Base-by-base conservation (phyloP, 2,329 filamentous ascomycete genomes). In the Phyllosticta citriasiana region DNA sequence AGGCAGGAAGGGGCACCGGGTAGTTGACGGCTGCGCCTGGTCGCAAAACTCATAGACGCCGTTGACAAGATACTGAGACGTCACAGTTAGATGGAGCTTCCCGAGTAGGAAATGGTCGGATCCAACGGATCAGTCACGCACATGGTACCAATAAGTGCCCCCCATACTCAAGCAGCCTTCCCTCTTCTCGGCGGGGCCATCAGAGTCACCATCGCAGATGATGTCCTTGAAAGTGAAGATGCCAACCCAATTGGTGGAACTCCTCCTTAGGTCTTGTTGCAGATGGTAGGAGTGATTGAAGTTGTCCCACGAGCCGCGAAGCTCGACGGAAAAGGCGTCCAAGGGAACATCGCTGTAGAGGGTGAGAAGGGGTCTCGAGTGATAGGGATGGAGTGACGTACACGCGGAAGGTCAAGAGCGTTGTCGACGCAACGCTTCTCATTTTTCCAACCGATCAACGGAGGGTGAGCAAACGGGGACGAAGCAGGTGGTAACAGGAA, bases 251-350 rank as follows among this genome's bases (percentile, higher is more conserved):
- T 90, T 85, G 64, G 86, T 85, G 62, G 80, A 80, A 66, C 89
- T 88, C 67, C 88, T 85, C 71, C 88, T 85, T 65, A 77, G 78
- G 76, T 97, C 93, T 67, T 86, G 84, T 72, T 93, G 85, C 86
- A 97, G 91, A 54, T 79, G 79, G 78, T 96, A 93, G 57, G 84
- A 79, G 70, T 82, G 85, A 63, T 82, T 80, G 76, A 97, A 97
- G 78, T 96, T 96, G 78, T 97, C 92, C 93, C 93, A 97, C 65
- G 91, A 96, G 64, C 93, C 93, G 67, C 94, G 81, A 54, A 97
- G 82, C 70, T 89, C 85, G 66, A 97, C 89, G 53, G 87, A 87
- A 65, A 81, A 80, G 64, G 85, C 81, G 57, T 82, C 68, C 63
- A 66, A 64, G 14, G 72, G 71, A 61, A 69, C 71, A 63, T 73